These are phyloP conservation scores for Suhomyces bokatorum DNA, from an alignment of 1,139 yeast species.

Conservation along the genomic window DNA sequence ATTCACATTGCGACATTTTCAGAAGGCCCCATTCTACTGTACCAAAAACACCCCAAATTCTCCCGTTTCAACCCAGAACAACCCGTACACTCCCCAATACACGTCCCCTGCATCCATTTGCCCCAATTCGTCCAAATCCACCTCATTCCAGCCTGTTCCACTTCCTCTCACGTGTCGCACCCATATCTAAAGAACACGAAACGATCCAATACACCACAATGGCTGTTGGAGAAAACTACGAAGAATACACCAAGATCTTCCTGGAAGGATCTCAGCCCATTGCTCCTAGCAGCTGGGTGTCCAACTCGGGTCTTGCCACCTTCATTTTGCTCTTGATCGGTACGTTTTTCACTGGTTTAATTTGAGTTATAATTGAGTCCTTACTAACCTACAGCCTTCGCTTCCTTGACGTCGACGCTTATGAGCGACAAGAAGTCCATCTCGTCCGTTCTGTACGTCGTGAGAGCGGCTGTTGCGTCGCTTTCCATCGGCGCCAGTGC, in stretches of 20 bases:
- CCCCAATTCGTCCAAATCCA: neutral
- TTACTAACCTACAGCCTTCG: slow-evolving; percentile 27
- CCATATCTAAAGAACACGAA: slow-evolving; percentile 4
- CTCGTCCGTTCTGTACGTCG: slow-evolving; percentile 28
- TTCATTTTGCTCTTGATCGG: slow-evolving; percentile 22
- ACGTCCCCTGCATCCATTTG: too few relatives aligned
- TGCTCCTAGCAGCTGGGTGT: slow-evolving; percentile 16
- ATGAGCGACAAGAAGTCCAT: slow-evolving; percentile 38
- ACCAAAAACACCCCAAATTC: too few relatives aligned
- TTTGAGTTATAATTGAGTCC: neutral
- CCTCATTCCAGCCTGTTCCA: neutral
- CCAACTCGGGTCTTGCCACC: slow-evolving; percentile 20
- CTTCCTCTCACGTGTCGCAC: neutral
- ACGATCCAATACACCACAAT: slow-evolving; percentile 12
- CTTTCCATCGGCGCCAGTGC: slow-evolving; percentile 41
- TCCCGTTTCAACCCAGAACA: too few relatives aligned
- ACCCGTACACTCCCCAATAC: too few relatives aligned
- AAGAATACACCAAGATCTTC: slow-evolving; percentile 29
- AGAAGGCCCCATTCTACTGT: neutral
- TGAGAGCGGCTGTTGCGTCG: slow-evolving; percentile 40
- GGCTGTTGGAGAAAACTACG: slow-evolving; percentile 35
- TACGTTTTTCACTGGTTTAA: slow-evolving; percentile 16
- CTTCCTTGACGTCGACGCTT: slow-evolving; percentile 38
- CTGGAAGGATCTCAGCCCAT: slow-evolving; percentile 29
- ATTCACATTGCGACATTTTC: neutral